Evolutionary conservation across 306 rosid genomes (phyloP).

Genomic region (Lathyrus aphaca): DNA sequence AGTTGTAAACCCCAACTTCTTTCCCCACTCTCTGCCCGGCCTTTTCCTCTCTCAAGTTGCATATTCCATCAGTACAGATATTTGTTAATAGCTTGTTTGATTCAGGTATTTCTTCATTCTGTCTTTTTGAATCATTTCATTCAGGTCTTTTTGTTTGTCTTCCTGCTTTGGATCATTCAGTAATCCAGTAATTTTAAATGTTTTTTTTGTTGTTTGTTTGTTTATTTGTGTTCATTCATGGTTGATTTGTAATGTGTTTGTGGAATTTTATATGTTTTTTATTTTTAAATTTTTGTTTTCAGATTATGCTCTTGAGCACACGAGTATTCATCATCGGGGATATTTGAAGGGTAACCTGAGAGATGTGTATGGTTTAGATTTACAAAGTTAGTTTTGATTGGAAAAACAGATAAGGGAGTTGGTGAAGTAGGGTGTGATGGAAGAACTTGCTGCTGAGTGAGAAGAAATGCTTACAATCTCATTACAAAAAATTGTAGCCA

Average conservation of each 20-base stretch:
- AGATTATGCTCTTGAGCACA: conserved; percentile 87
- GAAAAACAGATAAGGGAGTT: conserved; percentile 63
- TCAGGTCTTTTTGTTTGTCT: background rate
- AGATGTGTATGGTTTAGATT: conserved; percentile 75
- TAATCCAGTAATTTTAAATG: background rate
- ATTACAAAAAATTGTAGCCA: conserved; percentile 89
- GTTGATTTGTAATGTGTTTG: background rate
- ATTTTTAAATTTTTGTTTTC: background rate
- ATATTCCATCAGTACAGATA: background rate
- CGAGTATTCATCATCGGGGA: conserved; percentile 70
- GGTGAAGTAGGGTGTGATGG: conserved; percentile 68
- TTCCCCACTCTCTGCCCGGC: background rate
- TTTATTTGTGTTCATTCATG: background rate
- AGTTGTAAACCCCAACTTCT: background rate
- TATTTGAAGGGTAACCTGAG: conserved; percentile 83
- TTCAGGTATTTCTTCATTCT: background rate
- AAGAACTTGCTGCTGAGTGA: conserved; percentile 66
- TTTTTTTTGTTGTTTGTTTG: background rate
- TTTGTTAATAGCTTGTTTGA: background rate
- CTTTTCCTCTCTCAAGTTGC: background rate
- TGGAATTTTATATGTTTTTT: no score
- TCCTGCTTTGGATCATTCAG: background rate
- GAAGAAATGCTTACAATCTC: conserved; percentile 82
- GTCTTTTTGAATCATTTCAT: background rate
- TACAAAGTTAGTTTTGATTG: conserved; percentile 73